phyloP scores from a whole-genome alignment of 164 flowering plant species.

The Magnolia officinalis region DNA sequence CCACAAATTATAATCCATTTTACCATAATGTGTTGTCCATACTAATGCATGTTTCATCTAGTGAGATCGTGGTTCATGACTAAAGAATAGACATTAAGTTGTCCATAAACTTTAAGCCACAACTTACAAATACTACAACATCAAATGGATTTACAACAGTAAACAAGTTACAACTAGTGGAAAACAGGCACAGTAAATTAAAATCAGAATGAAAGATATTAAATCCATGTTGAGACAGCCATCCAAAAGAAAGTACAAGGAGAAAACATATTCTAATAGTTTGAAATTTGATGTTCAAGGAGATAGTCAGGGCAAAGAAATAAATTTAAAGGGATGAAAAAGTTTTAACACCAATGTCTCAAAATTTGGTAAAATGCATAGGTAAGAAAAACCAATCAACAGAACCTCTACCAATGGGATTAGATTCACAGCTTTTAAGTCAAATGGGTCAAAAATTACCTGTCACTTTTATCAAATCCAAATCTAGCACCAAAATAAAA shows the following conservation, averaged over 20 bases:
- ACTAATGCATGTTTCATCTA: too few relatives aligned
- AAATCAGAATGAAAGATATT: too few relatives aligned
- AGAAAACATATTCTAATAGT: background rate
- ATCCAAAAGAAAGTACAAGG: background rate
- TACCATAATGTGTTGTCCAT: too few relatives aligned
- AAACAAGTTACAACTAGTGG: background rate
- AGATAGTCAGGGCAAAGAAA: background rate
- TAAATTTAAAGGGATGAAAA: too few relatives aligned
- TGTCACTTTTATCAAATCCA: slow-evolving; percentile 67
- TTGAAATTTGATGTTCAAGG: too few relatives aligned
- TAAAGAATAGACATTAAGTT: too few relatives aligned
- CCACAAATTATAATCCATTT: too few relatives aligned
- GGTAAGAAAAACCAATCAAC: too few relatives aligned
- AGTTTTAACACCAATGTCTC: background rate
- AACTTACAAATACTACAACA: background rate
- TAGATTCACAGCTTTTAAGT: background rate
- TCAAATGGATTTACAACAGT: background rate
- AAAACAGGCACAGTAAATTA: background rate
- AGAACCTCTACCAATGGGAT: background rate
- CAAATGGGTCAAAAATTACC: slow-evolving; percentile 27
- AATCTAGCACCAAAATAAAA: slow-evolving; percentile 78
- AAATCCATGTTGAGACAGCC: background rate
- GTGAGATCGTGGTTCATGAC: too few relatives aligned
- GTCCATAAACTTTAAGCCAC: too few relatives aligned
- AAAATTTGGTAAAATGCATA: too few relatives aligned